Evolutionary conservation across 495 filamentous ascomycete species (phyloP), one percentile per base, ranked within the genome.

Genomic region (Annulohypoxylon bovei): DNA sequence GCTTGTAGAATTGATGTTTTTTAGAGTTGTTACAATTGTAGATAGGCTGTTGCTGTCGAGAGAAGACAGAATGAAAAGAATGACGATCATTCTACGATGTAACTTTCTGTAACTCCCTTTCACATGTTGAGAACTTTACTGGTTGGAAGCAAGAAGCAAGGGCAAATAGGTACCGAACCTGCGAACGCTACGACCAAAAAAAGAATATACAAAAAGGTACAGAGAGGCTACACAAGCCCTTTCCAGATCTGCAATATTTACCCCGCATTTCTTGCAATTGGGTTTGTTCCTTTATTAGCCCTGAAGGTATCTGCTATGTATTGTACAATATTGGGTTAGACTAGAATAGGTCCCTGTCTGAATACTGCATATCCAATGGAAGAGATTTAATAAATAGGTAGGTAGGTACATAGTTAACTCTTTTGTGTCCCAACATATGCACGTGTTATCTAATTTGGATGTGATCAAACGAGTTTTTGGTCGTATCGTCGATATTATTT

Each of bases 211-310:
- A 49, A 5, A 6, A 14, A 53, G 60, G 33, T 63, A 54, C 47
- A 52, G 25, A 54, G 25, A 28, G 44, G 23, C 35, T 63, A 63
- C 47, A 53, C 33, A 39, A 16, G 23, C 25, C 33, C 35, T 16
- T 16, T 12, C 46, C 5, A 28, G 14, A 27, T 20, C 20, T n/a
- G 11, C n/a, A 9, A 16, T 56, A 30, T 4, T 8, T 59, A 55
- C 64, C 64, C 64, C 64, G 64, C 64, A 67, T 61, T 55, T 4
- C 14, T 12, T 12, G 20, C 11, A 7, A 39, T 37, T 39, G 2
- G 8, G 12, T 5, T 27, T 28, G 25, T 39, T 14, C 22, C 1
- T 42, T 53, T 50, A 25, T 5, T 12, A 50, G 27, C 22, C 6
- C 23, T 27, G 4, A 6, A 56, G 20, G 50, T 46, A 65, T 47